phyloP scores from a whole-genome alignment of 129 eudicot genomes.

The Logfia minima region DNA sequence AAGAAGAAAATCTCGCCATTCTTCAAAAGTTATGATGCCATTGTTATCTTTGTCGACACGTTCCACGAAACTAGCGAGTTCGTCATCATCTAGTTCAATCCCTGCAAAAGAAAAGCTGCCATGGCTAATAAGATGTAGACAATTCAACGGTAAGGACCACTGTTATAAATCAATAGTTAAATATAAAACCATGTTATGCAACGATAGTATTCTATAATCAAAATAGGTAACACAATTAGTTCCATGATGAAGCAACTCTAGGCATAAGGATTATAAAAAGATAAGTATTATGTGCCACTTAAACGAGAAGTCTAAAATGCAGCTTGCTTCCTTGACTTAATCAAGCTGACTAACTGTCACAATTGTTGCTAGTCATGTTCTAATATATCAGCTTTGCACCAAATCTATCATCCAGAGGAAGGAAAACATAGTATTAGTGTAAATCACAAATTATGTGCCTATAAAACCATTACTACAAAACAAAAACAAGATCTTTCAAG shows the following conservation, averaged over 20 bases:
- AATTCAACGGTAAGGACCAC: conserved; percentile 21
- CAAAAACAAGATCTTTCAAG: background rate
- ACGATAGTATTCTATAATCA: background rate
- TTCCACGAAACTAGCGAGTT: conserved; percentile 88
- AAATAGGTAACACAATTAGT: background rate
- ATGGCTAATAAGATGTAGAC: conserved; percentile 85
- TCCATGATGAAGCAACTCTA: background rate
- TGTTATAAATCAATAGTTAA: background rate
- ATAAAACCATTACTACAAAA: conserved; percentile 6
- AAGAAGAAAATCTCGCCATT: conserved; percentile 94
- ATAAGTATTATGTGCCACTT: background rate
- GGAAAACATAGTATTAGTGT: background rate
- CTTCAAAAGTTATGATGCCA: conserved; percentile 94
- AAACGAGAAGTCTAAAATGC: background rate
- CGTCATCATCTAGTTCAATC: conserved; percentile 84
- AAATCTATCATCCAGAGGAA: conserved; percentile 11
- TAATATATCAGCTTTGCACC: conserved; percentile 4
- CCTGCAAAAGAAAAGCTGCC: conserved; percentile 82
- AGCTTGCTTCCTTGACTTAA: background rate
- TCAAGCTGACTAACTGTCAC: conserved; percentile 8
- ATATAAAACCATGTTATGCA: background rate
- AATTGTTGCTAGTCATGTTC: background rate
- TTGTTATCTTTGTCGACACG: conserved; percentile 93
- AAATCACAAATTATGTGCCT: background rate
- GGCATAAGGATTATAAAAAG: background rate